These are phyloP conservation scores for Biscutella laevigata DNA, from an alignment of 441 rosid genomes.

Conservation along the genomic window DNA sequence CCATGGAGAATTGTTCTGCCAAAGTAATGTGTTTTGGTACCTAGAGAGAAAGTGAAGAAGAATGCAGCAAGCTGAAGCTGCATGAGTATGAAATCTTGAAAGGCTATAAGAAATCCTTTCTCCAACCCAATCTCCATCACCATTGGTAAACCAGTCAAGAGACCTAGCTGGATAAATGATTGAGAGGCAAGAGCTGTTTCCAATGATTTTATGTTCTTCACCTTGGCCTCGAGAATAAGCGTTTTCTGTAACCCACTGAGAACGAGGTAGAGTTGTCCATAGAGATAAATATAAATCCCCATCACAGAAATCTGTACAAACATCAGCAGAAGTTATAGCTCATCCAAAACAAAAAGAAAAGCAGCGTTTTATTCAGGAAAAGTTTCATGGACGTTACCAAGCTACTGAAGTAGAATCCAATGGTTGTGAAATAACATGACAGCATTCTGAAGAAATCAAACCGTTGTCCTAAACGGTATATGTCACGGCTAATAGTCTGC, in stretches of 20 bases:
- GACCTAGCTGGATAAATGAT: constrained; percentile 94
- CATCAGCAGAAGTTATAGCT: not conserved
- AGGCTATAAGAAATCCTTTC: constrained; percentile 84
- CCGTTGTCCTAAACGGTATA: constrained; percentile 73
- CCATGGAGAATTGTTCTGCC: constrained; percentile 91
- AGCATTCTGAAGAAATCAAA: constrained; percentile 98
- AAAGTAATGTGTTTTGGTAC: constrained; percentile 80
- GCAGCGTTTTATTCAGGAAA: not conserved
- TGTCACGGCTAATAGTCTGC: constrained; percentile 89
- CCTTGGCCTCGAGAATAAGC: constrained; percentile 68
- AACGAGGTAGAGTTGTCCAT: constrained; percentile 94
- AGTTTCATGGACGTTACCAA: constrained; percentile 45
- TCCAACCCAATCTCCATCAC: no score
- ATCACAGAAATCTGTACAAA: constrained; percentile 64
- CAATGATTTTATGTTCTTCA: constrained; percentile 71
- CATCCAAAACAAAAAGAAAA: not conserved
- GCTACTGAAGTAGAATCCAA: constrained; percentile 87
- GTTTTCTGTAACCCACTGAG: constrained; percentile 85
- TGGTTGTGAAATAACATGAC: constrained; percentile 95
- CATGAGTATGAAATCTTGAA: constrained; percentile 93
- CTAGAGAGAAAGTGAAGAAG: constrained; percentile 98
- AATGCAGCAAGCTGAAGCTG: constrained; percentile 93
- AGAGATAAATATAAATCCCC: constrained; percentile 84
- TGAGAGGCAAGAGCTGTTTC: constrained; percentile 98
- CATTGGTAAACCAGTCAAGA: constrained; percentile 94